Base-by-base conservation (phyloP, 805 yeast genomes). In the Saccharomycopsis fodiens region DNA sequence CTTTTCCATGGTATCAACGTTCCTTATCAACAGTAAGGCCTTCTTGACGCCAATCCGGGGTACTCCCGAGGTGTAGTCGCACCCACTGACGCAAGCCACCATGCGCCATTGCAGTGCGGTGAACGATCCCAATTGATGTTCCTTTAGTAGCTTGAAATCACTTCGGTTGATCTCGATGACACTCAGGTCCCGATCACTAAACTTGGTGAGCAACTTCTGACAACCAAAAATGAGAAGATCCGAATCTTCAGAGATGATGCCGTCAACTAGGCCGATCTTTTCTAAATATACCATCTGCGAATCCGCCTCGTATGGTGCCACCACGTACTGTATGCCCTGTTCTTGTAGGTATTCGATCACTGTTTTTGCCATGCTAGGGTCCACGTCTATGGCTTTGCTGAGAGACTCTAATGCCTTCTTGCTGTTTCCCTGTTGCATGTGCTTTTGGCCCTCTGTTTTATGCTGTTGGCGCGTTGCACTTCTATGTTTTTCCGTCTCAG, bases 271-370 rank as follows among this genome's bases (percentile, higher is more conserved):
- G 0, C 91, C 91, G 0, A 64, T 52, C 48, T 77, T 75, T 59
- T 91, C 97, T 36, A 93, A 69, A 56, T 80, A 87, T 7, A 89
- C 97, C 83, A 93, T 77, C 61, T 93, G 98, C 1, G 98, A 83
- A 61, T 93, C 99, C 0, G 98, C 98, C 64, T 93, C 99, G 59
- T 87, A 93, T 0, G 99, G 99, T 0, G 99, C 97, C 6, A 93
- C 98, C 5, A 93, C 75, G 56, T 76, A 91, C 48, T 70, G 73
- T 41, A 93, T 77, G 1, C 64, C 62, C 39, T 72, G 67, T 12
- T 60, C 53, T 53, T 78, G 79, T 51, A 94, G 69, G 55, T 74
- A 82, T 35, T 81, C 83, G 58, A 89, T 87, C 10, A 91, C 70
- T 10, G 86, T 73, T 55, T 85, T 85, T 3, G 96, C 97, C 93